These are phyloP conservation scores for Suhomyces panamericanus DNA, from an alignment of 1,139 yeast species.

Conservation along the genomic window DNA sequence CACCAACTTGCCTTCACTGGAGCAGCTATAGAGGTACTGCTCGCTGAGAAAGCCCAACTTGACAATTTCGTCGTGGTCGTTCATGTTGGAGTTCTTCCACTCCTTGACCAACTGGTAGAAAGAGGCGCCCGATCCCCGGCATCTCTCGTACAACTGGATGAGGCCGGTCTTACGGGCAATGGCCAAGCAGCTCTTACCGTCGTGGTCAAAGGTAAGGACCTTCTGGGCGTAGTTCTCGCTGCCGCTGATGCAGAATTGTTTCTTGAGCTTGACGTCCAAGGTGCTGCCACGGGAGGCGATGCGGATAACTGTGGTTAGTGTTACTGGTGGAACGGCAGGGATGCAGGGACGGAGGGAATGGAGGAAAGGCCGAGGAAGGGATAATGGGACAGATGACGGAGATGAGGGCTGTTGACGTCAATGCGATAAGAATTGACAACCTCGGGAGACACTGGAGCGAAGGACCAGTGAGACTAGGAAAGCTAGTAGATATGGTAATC, in stretches of 20 bases:
- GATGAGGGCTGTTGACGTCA: too few relatives aligned
- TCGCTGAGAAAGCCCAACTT: conserved; percentile 33
- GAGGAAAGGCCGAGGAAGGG: background rate
- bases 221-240: conserved; percentile 22
- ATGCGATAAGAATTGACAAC: too few relatives aligned
- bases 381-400: too few relatives aligned
- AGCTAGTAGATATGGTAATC: too few relatives aligned
- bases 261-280: conserved; percentile 13
- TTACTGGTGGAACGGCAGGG: background rate
- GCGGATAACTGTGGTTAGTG: conserved; percentile 8
- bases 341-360: background rate
- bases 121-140: conserved; percentile 4
- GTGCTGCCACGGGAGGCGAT: conserved; percentile 10
- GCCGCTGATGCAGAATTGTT: conserved; percentile 20
- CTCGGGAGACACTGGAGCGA: too few relatives aligned
- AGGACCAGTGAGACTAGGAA: too few relatives aligned
- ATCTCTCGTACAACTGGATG: conserved; percentile 32
- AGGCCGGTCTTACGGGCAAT: conserved; percentile 32
- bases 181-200: conserved; percentile 25
- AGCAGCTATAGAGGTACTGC: conserved; percentile 43
- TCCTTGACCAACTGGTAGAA: conserved; percentile 26
- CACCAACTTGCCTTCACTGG: conserved; percentile 43
- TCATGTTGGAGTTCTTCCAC: conserved; percentile 29
- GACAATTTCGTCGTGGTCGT: conserved; percentile 28
- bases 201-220: conserved; percentile 23